Base-by-base conservation (phyloP, 257 asterid species). In the Nyctanthes arbortristis region DNA sequence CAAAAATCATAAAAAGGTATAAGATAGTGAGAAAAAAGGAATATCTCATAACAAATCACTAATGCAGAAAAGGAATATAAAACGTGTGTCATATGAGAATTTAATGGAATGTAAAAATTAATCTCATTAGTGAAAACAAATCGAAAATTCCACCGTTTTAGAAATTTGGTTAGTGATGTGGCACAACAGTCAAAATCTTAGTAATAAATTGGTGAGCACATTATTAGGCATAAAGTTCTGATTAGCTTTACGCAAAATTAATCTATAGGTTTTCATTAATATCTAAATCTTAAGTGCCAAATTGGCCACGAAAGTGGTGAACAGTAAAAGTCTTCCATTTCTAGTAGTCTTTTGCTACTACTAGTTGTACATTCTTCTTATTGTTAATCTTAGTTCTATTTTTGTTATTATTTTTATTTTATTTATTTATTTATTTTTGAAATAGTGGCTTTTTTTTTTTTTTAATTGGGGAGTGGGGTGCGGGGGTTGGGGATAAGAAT, bases 1-100 rank as follows among this genome's bases (percentile, higher is more conserved):
- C 63, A 84, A 6, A 14, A 34, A 67, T 55, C 66, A 71, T 20
- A 31, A 37, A 63, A 77, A 54, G 29, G 22, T 73, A 68, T 10
- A 20, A 62, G 40, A 28, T 71, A 68, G 66, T 66, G 56, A 73
- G 62, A 62, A 65, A 45, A 22, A 20, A 32, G 28, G 3, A n/a
- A 30, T 60, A n/a, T 36, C 20, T 22, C 65, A 40, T 66, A 14
- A 37, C 7, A 63, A 39, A 52, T 24, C 3, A 13, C 57, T 36
- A 34, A 33, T 30, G 27, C 14, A 16, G 22, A 13, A 57, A 18
- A 12, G 34, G 8, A 74, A 39, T 20, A 58, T 20, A 27, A 33
- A 54, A 30, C 62, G 29, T 37, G 47, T 33, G 8, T 13, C 5
- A 54, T 8, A 61, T 24, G 31, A 7, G 30, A 52, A 52, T 24